phyloP scores from a whole-genome alignment of 225 moss, liverwort and hornwort genomes.

The Thuidium tamariscinum region DNA sequence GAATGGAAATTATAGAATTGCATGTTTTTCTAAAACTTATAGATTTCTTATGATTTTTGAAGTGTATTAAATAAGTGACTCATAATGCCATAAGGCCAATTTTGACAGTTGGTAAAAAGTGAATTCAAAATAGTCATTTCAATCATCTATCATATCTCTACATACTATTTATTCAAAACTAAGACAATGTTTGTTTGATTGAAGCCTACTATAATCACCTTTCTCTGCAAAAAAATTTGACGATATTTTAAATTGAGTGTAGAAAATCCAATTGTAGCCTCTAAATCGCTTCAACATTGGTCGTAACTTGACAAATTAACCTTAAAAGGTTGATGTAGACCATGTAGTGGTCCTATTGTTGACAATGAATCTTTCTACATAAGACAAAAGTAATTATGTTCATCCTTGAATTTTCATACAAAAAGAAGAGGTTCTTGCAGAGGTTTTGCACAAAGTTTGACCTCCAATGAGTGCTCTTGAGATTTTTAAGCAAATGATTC shows the following conservation, averaged over 20 bases:
- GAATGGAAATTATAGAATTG: not conserved
- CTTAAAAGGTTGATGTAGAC: not conserved
- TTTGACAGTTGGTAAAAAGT: not conserved
- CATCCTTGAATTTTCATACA: not conserved
- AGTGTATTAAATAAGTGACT: not conserved
- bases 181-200: not conserved
- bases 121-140: not conserved
- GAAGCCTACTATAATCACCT: not conserved
- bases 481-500: not conserved
- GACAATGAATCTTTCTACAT: too few species aligned
- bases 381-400: too few species aligned
- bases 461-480: not conserved
- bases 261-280: not conserved
- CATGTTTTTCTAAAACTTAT: not conserved
- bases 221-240: not conserved
- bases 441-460: not conserved
- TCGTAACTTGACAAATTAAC: not conserved
- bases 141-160: rapidly evolving
- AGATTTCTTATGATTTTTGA: not conserved
- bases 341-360: rapidly evolving
- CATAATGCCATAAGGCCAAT: not conserved
- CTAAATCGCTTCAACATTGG: rapidly evolving
- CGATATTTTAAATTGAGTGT: not conserved
- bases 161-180: not conserved
- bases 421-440: too few species aligned